These are phyloP conservation scores for Casaregolazyma suthepensis DNA, from an alignment of 1,139 yeast species.

Conservation along the genomic window DNA sequence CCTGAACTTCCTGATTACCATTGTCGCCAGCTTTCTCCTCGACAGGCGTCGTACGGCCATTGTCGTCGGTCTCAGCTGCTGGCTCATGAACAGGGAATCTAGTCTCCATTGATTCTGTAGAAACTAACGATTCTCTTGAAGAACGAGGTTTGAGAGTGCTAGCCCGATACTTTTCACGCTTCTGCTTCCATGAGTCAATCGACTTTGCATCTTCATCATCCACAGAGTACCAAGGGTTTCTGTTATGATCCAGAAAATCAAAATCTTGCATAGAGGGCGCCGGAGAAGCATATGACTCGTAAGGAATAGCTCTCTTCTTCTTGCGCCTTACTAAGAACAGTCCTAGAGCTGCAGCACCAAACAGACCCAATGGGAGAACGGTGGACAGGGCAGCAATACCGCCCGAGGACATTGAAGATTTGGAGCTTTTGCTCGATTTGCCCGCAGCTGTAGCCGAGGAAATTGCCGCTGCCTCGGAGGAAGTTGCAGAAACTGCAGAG, in stretches of 20 bases:
- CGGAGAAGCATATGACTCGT: slow-evolving; percentile 12
- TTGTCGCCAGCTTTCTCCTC: slow-evolving; percentile 37
- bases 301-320: slow-evolving; percentile 8
- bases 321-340: slow-evolving; percentile 20
- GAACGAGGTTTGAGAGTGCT: slow-evolving; percentile 8
- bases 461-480: slow-evolving; percentile 4
- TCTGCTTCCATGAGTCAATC: slow-evolving; percentile 29
- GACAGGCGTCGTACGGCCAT: slow-evolving; percentile 15
- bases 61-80: slow-evolving; percentile 5
- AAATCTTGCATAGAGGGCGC: slow-evolving; percentile 16
- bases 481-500: neutral
- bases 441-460: slow-evolving; percentile 26
- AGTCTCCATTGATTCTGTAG: slow-evolving; percentile 2
- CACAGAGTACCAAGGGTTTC: slow-evolving; percentile 11
- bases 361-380: slow-evolving; percentile 28
- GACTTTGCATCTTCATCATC: slow-evolving; percentile 21
- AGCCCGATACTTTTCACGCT: slow-evolving; percentile 22
- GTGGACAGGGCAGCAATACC: slow-evolving; percentile 34
- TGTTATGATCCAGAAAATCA: slow-evolving; percentile 14
- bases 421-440: slow-evolving; percentile 15
- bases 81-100: slow-evolving; percentile 6
- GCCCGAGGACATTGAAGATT: slow-evolving; percentile 21
- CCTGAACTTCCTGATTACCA: slow-evolving; percentile 60
- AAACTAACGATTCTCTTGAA: neutral
- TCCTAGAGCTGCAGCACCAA: slow-evolving; percentile 21